Base-by-base conservation (phyloP, 768 basidiomycete species). In the Nevesoporus exiguus region DNA sequence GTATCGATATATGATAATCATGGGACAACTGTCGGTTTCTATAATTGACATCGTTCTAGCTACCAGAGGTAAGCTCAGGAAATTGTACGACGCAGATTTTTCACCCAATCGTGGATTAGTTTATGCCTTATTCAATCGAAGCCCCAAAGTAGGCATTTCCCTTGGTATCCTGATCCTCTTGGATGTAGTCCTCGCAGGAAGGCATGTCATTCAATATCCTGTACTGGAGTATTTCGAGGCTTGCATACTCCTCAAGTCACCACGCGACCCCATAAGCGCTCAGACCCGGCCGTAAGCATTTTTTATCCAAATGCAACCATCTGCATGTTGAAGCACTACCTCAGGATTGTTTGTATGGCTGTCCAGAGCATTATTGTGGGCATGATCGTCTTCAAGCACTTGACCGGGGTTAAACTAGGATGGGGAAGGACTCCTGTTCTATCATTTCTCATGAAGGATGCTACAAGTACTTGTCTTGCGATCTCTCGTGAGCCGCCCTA, bases 351-450 rank as follows among this genome's bases (percentile, higher is more conserved):
- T 25, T 55, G 61, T 0, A 59, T 74, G 0, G 59, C 73, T 6
- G 21, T 68, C 19, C 79, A 80, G 49, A 66, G 66, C 11, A 54
- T 74, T 24, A 60, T 80, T 13, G 74, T 79, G 29, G 59, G 54
- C n/a, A 64, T 78, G 37, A 74, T 75, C 1, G 13, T 67, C 2
- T 66, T 63, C 39, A 77, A 77, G 54, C 75, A 74, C 55, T 47
- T 71, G 1, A 25, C 58, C 19, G 68, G 72, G 3, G 51, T 69
- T 8, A 72, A 72, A 40, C 62, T 62, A 1, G 75, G 75, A 9
- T 75, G 74, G 75, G 75, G 74, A 25, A 71, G 75, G 44, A 70
- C 73, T 1, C 77, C 75, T 0, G 60, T 80, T 7, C 56, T 77
- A 13, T 54, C 68, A 6, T 57, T 79, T 42, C 65, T 80, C 14